Evolutionary conservation across 1,284 basidiomycete genomes (phyloP), one percentile per base, ranked within the genome.

Genomic region (Exobasidium cylindrosporum): DNA sequence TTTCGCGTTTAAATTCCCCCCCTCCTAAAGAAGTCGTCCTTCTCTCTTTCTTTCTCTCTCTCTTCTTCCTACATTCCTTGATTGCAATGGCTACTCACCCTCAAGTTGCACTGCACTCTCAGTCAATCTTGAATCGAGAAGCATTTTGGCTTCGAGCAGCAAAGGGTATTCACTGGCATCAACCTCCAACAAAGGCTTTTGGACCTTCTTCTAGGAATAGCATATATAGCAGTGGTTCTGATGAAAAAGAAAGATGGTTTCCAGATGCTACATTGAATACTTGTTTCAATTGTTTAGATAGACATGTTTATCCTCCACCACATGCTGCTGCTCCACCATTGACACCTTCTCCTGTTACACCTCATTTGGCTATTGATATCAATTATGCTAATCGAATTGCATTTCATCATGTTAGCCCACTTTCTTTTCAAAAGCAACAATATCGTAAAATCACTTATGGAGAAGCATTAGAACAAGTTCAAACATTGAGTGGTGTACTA

Each of bases 401-500:
- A 10, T 65, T 74, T 57, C 70, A 73, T 28, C 69, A 74, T 52
- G 69, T 74, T 47, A 72, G 68, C 7, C 70, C 72, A 1, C 64
- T 73, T 26, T 62, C 72, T 6, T 72, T 70, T 58, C 68, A 70
- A 43, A 73, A 63, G 5, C 58, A 64, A 28, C 64, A 61, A 14
- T 53, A 66, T 17, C 62, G 69, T 5, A 65, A 68, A n/a, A 28
- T 72, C 54, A 74, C 67, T 32, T 77, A 78, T 62, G 57, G 61
- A 21, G 60, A 76, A 52, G 64, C 76, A 7, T 64, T 78, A 7
- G 64, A 69, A 35, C 58, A 72, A 47, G 68, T 73, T 4, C 70
- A 78, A 62, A 53, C 66, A 28, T 65, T 75, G 2, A 73, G 76
- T 21, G 76, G 76, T 4, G 69, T 78, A 4, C 57, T 78, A 29